These are phyloP conservation scores for Eimeria maxima DNA, from an alignment of 169 alveolate genomes.

Conservation along the genomic window DNA sequence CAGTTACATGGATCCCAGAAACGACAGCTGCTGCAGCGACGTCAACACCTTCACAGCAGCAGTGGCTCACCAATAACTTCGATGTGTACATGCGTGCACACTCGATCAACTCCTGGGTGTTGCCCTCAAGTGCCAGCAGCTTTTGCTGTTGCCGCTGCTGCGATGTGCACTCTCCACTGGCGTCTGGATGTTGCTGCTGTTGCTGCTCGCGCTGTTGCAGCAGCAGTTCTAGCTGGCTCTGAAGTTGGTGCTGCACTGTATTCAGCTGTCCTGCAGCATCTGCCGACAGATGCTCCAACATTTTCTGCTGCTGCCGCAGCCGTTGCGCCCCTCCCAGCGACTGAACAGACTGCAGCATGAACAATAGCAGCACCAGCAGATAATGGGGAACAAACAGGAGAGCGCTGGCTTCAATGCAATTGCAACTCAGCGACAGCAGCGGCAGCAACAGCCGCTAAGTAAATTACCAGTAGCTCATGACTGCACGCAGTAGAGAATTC, in stretches of 20 bases:
- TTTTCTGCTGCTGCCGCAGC: slow-evolving; percentile 70
- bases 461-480: slow-evolving; percentile 42
- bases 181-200: not conserved
- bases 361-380: slow-evolving; percentile 29
- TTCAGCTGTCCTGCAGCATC: slow-evolving; percentile 39
- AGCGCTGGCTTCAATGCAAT: not conserved
- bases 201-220: slow-evolving; percentile 62
- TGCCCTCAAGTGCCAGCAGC: slow-evolving; percentile 23
- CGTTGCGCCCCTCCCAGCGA: slow-evolving; percentile 62
- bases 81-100: slow-evolving; percentile 48
- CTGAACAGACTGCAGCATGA: slow-evolving; percentile 64
- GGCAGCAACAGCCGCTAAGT: slow-evolving; percentile 10
- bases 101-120: slow-evolving; percentile 2
- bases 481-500: slow-evolving; percentile 54
- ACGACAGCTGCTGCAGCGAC: not conserved
- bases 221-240: slow-evolving; percentile 42
- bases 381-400: not conserved
- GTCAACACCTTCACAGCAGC: slow-evolving; percentile 6
- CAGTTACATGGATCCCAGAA: not conserved
- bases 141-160: slow-evolving; percentile 2
- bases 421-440: slow-evolving; percentile 27
- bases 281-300: slow-evolving; percentile 19
- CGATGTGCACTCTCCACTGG: not conserved
- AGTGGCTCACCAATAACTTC: slow-evolving; percentile 32
- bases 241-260: slow-evolving; percentile 61